Base-by-base conservation (phyloP, 2,329 filamentous ascomycete genomes). In the Clonostachys rhizophaga region DNA sequence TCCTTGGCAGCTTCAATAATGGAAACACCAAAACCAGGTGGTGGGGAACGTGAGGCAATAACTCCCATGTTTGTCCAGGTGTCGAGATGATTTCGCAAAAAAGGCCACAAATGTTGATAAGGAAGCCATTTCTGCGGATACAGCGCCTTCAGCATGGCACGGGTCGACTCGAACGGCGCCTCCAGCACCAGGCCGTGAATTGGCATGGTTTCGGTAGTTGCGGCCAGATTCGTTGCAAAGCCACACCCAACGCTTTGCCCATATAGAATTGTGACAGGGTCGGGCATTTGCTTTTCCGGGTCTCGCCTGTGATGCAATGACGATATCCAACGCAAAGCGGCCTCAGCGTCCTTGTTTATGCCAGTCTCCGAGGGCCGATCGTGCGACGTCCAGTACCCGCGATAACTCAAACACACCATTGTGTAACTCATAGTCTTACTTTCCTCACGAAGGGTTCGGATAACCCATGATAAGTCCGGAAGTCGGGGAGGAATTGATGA, bases 111-210 rank as follows among this genome's bases (percentile, higher is more conserved):
- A 59, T 91, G 83, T 42, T 79, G 78, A 60, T 92, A 92, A 0
- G 88, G 88, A 7, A 91, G 69, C 86, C 87, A 91, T 55, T 79
- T 87, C 55, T 91, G 86, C 2, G 87, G 87, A 58, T 91, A 92
- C 4, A 92, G 63, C 2, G 79, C 81, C 40, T 78, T 68, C 6
- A 92, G 70, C 86, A 92, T 90, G 16, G 77, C 78, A 49, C 78
- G 74, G 47, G 89, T 78, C 40, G 81, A 87, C 1, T 84, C 78
- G 52, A 91, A 91, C 0, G 88, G 87, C 0, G 88, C 91, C 59
- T 92, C 88, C 2, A 92, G 72, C 11, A 92, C 71, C 44, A 92
- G 51, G 2, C 76, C 69, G 42, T 67, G 52, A 35, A 75, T 60
- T 35, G 59, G 58, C 46, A 71, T 68, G 50, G 68, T 55, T 33